These are phyloP conservation scores for Boletus pseudopeckii DNA, from an alignment of 768 basidiomycete genomes.

Conservation along the genomic window DNA sequence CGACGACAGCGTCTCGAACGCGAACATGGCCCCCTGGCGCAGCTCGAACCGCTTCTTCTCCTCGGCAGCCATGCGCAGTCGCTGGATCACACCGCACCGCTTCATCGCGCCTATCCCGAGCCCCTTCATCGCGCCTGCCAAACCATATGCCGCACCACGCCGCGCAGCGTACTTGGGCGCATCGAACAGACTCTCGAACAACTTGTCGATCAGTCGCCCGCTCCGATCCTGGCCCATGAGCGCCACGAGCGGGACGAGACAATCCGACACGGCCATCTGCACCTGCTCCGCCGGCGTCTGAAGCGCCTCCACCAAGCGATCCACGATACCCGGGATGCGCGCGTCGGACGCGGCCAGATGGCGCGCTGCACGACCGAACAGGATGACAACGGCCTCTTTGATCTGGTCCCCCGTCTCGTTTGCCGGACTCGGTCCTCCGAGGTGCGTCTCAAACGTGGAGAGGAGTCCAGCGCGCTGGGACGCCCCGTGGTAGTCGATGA, in stretches of 20 bases:
- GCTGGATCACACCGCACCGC: constrained; percentile 72
- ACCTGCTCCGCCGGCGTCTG: constrained; percentile 96
- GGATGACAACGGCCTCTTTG: constrained; percentile 92
- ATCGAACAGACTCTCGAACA: constrained; percentile 74
- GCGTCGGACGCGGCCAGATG: constrained; percentile 77
- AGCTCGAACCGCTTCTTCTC: constrained; percentile 88
- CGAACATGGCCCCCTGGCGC: constrained; percentile 92
- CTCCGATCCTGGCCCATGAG: constrained; percentile 48
- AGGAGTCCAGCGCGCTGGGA: constrained; percentile 71
- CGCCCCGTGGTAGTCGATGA: constrained; percentile 83
- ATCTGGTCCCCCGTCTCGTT: constrained; percentile 81
- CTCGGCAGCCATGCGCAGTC: constrained; percentile 71
- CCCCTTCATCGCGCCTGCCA: constrained; percentile 92
- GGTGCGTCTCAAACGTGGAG: constrained; percentile 74
- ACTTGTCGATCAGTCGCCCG: constrained; percentile 62
- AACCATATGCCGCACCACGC: constrained; percentile 96
- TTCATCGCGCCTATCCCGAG: constrained; percentile 83
- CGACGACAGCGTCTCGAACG: constrained; percentile 85
- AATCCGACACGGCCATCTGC: constrained; percentile 94
- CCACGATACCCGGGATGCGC: constrained; percentile 78
- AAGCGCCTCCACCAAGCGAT: constrained; percentile 82
- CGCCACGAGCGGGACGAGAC: constrained; percentile 81
- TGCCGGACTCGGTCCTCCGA: constrained; percentile 49
- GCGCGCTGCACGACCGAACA: constrained; percentile 88
- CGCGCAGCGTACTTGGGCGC: constrained; percentile 86